These are phyloP conservation scores for Apiotrichum mycotoxinovorans DNA, from an alignment of 1,284 basidiomycete genomes.

Conservation along the genomic window DNA sequence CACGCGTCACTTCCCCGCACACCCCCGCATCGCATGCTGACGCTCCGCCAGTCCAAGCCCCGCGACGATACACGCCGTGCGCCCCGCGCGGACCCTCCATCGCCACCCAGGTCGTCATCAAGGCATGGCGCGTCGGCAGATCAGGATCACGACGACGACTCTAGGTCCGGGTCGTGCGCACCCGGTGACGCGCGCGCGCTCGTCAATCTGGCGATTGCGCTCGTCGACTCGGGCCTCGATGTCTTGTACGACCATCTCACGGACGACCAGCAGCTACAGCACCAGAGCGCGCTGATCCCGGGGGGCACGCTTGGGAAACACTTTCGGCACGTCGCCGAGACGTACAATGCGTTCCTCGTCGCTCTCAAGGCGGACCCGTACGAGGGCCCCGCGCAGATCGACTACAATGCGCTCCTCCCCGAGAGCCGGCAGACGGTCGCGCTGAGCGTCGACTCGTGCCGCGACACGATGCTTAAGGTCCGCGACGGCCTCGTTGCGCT, in stretches of 20 bases:
- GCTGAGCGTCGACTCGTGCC: slow-evolving; percentile 25
- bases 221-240: slow-evolving; percentile 38
- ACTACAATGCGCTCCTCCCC: slow-evolving; percentile 41
- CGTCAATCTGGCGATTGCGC: slow-evolving; percentile 32
- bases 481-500: slow-evolving; percentile 26
- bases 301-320: slow-evolving; percentile 45
- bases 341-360: slow-evolving; percentile 36
- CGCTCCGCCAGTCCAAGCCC: background rate
- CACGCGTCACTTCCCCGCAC: background rate
- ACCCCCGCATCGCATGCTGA: background rate
- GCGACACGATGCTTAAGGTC: slow-evolving; percentile 24
- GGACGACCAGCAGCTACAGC: slow-evolving; percentile 31
- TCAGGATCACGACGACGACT: background rate
- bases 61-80: background rate
- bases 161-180: too few relatives aligned
- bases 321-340: slow-evolving; percentile 46
- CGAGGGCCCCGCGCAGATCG: slow-evolving; percentile 17
- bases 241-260: slow-evolving; percentile 27
- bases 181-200: slow-evolving; percentile 25
- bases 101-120: too few relatives aligned
- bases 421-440: slow-evolving; percentile 26
- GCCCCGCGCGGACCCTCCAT: background rate
- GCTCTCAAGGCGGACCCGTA: slow-evolving; percentile 18
- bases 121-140: background rate
- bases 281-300: slow-evolving; percentile 36